phyloP scores from a whole-genome alignment of 139 green algal genomes.

The Ettlia oleoabundans region DNA sequence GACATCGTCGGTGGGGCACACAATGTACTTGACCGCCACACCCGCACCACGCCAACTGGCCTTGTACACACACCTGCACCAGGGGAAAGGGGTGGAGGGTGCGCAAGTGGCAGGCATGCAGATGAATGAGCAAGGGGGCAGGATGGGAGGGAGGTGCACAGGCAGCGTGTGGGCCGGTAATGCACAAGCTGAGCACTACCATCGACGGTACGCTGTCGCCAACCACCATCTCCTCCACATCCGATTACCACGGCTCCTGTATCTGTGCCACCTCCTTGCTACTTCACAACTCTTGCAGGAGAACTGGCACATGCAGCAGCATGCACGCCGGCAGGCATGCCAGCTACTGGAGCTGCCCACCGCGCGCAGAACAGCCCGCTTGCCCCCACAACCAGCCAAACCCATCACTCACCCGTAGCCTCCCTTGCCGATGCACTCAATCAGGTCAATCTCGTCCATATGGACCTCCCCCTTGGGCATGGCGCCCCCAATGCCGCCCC shows the following conservation, averaged over 20 bases:
- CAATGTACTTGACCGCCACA: slow-evolving; percentile 62
- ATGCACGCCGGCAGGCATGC: too few relatives aligned
- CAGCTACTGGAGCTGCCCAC: too few relatives aligned
- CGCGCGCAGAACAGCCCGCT: too few relatives aligned
- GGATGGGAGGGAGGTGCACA: not conserved
- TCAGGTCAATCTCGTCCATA: slow-evolving; percentile 60
- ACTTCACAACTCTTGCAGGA: too few relatives aligned
- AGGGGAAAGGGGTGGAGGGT: not conserved
- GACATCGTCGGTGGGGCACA: slow-evolving; percentile 38
- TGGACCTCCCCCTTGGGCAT: slow-evolving; percentile 39
- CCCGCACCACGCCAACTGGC: slow-evolving; percentile 48
- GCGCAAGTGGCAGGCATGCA: too few relatives aligned
- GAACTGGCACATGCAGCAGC: too few relatives aligned
- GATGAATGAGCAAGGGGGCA: not conserved
- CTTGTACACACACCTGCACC: slow-evolving; percentile 45
- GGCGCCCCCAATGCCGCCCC: not conserved
- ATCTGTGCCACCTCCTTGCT: too few relatives aligned
- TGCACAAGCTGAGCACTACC: too few relatives aligned
- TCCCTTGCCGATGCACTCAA: slow-evolving; percentile 52
- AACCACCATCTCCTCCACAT: too few relatives aligned
- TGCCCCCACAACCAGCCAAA: too few relatives aligned
- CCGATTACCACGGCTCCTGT: too few relatives aligned
- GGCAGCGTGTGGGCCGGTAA: too few relatives aligned
- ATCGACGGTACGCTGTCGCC: not conserved
- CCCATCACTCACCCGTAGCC: slow-evolving; percentile 37